These are phyloP conservation scores for Dioscorea dumetorum DNA, from an alignment of 106 monocot species.

Conservation along the genomic window DNA sequence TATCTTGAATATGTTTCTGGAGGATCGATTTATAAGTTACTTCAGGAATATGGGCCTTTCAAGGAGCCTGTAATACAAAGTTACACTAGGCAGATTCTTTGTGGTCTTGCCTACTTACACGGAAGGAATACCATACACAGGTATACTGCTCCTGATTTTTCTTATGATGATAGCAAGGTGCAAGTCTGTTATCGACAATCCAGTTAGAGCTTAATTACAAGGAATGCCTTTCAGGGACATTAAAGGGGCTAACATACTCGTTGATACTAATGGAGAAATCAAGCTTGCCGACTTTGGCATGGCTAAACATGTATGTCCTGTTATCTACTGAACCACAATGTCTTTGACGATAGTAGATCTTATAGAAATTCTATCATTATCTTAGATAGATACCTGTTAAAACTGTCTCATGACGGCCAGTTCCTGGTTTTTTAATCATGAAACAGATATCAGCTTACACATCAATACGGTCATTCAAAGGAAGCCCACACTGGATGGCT, in stretches of 20 bases:
- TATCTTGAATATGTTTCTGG: conserved; percentile 96
- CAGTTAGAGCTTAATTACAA: conserved; percentile 3
- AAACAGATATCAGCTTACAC: conserved; percentile 71
- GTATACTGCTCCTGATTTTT: conserved; percentile 22
- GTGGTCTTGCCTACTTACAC: conserved; percentile 92
- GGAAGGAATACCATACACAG: conserved; percentile 83
- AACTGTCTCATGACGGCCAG: too few species aligned
- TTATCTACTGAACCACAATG: background rate
- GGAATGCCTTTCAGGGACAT: conserved; percentile 60
- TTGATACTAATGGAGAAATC: conserved; percentile 81
- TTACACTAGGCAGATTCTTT: conserved; percentile 82
- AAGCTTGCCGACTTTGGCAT: conserved; percentile 99
- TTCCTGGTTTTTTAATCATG: conserved; percentile 1
- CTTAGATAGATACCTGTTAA: too few species aligned
- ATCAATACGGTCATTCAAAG: conserved; percentile 87
- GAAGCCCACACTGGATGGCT: conserved; percentile 99
- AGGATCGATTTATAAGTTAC: conserved; percentile 89
- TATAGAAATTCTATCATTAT: too few species aligned
- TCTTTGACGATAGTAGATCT: too few species aligned
- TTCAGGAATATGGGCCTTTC: conserved; percentile 93
- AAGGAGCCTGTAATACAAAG: conserved; percentile 75
- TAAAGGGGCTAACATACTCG: conserved; percentile 99
- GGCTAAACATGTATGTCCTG: conserved; percentile 90
- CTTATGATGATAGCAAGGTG: too few species aligned
- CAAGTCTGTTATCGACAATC: background rate